These are phyloP conservation scores for Magnolia changhungtana DNA, from an alignment of 164 flowering plant species.

Conservation along the genomic window DNA sequence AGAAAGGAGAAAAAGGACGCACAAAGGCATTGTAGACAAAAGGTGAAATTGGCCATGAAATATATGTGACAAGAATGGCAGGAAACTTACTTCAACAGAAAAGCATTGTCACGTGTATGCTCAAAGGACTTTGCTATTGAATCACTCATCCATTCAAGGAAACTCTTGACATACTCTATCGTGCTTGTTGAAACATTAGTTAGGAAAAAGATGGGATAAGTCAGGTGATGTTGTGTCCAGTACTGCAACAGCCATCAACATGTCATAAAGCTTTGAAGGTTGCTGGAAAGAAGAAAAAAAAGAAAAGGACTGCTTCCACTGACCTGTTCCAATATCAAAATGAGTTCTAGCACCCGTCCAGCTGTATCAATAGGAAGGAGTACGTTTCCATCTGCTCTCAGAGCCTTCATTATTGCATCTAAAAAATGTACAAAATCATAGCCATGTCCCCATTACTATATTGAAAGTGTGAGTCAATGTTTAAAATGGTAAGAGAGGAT, in stretches of 20 bases:
- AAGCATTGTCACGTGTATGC: slow-evolving; percentile 90
- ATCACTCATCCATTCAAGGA: slow-evolving; percentile 99
- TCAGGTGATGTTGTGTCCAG: slow-evolving; percentile 66
- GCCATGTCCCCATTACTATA: background rate
- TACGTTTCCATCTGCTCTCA: slow-evolving; percentile 76
- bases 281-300: background rate
- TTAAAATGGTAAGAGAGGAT: background rate
- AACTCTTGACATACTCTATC: slow-evolving; percentile 87
- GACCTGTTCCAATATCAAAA: slow-evolving; percentile 86
- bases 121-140: slow-evolving; percentile 94
- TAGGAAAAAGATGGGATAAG: slow-evolving; percentile 81
- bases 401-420: slow-evolving; percentile 68
- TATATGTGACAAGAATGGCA: background rate
- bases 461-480: background rate
- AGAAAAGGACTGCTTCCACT: slow-evolving; percentile 7
- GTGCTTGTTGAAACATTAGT: slow-evolving; percentile 91
- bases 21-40: background rate
- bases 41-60: background rate
- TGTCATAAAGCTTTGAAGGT: background rate
- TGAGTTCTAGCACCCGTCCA: slow-evolving; percentile 85
- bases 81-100: slow-evolving; percentile 73
- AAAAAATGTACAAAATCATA: background rate
- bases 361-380: slow-evolving; percentile 93
- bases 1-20: background rate
- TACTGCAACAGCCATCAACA: slow-evolving; percentile 44